Evolutionary conservation across 495 filamentous ascomycete genomes (phyloP).

Genomic region (Aspergillus incahuasiensis): DNA sequence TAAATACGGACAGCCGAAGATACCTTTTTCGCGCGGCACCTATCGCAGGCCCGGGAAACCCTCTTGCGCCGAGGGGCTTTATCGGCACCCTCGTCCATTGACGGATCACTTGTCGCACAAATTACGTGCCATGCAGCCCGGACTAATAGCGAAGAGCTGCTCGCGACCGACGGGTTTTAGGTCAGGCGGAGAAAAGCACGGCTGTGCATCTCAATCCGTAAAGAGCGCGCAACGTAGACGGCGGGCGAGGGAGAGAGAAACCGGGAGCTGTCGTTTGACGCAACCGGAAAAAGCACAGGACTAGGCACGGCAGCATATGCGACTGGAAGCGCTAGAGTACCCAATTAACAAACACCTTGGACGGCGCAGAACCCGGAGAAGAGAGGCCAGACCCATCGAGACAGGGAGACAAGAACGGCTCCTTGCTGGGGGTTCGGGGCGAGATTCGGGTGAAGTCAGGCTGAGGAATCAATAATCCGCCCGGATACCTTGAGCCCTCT

Average conservation of each 20-base stretch:
- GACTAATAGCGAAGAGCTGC: background rate
- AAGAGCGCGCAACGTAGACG: background rate
- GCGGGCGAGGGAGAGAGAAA: background rate
- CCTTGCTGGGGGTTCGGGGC: slow-evolving; percentile 14
- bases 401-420: slow-evolving; percentile 9
- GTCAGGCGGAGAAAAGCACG: background rate
- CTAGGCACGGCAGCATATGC: slow-evolving; percentile 4
- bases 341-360: slow-evolving; percentile 4
- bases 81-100: slow-evolving; percentile 45
- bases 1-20: background rate
- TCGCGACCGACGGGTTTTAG: background rate
- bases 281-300: slow-evolving; percentile 5
- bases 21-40: slow-evolving; percentile 60
- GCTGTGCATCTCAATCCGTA: background rate
- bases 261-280: background rate
- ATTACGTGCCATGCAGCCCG: slow-evolving; percentile 24
- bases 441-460: slow-evolving; percentile 13
- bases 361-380: slow-evolving; percentile 8
- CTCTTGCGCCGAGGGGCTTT: slow-evolving; percentile 53
- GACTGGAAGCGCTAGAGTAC: background rate
- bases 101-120: slow-evolving; percentile 23
- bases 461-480: slow-evolving; percentile 1
- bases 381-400: slow-evolving; percentile 16
- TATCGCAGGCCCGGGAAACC: slow-evolving; percentile 67
- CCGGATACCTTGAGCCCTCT: background rate